Evolutionary conservation across 176 grass and related monocot species (phyloP).

Genomic region (Ensete ventricosum): DNA sequence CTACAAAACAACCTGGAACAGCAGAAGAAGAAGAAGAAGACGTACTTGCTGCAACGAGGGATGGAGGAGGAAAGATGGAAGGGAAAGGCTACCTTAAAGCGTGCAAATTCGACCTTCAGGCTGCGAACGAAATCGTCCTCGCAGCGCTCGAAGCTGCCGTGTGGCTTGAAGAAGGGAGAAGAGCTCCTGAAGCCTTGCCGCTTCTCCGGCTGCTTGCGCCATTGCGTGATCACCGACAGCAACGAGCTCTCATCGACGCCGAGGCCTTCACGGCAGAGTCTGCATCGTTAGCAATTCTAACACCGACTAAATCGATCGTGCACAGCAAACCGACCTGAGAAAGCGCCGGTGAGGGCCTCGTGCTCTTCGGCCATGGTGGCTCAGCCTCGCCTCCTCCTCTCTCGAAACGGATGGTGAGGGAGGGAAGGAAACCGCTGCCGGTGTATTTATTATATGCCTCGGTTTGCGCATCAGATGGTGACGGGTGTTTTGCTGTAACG

Average conservation of each 20-base stretch:
- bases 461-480: no score
- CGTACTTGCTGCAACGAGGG: neutral
- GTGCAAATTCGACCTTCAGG: constrained; percentile 61
- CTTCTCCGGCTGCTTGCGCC: constrained; percentile 76
- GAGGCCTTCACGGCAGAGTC: constrained; percentile 28
- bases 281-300: neutral
- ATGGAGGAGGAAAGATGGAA: neutral
- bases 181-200: constrained; percentile 45
- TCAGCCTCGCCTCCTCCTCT: neutral
- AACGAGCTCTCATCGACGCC: constrained; percentile 68
- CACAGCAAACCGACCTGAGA: constrained; percentile 53
- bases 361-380: constrained; percentile 38
- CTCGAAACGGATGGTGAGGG: neutral
- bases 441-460: no score
- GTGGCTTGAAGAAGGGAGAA: constrained; percentile 44
- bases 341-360: constrained; percentile 66
- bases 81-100: constrained; percentile 42
- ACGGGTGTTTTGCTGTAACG: no score
- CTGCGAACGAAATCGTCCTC: constrained; percentile 54
- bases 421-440: neutral
- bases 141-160: constrained; percentile 53
- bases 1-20: neutral
- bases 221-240: constrained; percentile 47
- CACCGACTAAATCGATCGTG: neutral
- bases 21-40: no score